Evolutionary conservation across 257 asterid species (phyloP).

Genomic region (Penstemon newberryi): DNA sequence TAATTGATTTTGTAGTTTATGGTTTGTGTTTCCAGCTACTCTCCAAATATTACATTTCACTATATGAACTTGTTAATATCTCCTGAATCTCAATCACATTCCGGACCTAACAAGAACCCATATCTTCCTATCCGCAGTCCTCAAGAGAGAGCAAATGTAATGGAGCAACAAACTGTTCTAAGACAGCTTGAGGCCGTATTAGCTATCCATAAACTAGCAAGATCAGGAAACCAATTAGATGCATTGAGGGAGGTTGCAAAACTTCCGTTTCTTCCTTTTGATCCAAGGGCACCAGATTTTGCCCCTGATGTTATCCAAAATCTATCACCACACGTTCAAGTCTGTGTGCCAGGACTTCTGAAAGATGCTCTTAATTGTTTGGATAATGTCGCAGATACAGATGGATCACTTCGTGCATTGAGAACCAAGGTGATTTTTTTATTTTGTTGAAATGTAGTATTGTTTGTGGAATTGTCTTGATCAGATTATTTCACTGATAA

Average conservation of each 20-base stretch:
- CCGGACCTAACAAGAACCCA: background rate
- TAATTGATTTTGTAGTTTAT: background rate
- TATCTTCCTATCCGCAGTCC: slow-evolving; percentile 52
- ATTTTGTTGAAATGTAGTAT: background rate
- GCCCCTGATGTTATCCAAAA: slow-evolving; percentile 55
- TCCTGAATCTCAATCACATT: background rate
- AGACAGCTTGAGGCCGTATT: slow-evolving; percentile 91
- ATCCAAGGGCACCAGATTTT: slow-evolving; percentile 67
- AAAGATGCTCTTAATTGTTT: slow-evolving; percentile 81
- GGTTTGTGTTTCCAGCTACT: no score
- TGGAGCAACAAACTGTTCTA: slow-evolving; percentile 81
- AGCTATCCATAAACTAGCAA: slow-evolving; percentile 70
- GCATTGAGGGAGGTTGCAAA: slow-evolving; percentile 87
- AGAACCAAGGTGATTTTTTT: slow-evolving; percentile 64
- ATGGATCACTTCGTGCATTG: slow-evolving; percentile 91
- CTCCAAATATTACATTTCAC: no score
- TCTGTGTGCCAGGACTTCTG: slow-evolving; percentile 86
- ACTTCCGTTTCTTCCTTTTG: slow-evolving; percentile 94
- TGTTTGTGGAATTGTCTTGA: background rate
- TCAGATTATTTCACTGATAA: background rate
- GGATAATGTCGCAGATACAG: slow-evolving; percentile 82
- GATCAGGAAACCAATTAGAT: slow-evolving; percentile 67
- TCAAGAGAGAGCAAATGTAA: slow-evolving; percentile 74
- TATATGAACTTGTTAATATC: background rate
- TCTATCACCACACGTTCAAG: slow-evolving; percentile 79